Evolutionary conservation across 2,329 filamentous ascomycete species (phyloP).

Genomic region (Fusarium chaquense): DNA sequence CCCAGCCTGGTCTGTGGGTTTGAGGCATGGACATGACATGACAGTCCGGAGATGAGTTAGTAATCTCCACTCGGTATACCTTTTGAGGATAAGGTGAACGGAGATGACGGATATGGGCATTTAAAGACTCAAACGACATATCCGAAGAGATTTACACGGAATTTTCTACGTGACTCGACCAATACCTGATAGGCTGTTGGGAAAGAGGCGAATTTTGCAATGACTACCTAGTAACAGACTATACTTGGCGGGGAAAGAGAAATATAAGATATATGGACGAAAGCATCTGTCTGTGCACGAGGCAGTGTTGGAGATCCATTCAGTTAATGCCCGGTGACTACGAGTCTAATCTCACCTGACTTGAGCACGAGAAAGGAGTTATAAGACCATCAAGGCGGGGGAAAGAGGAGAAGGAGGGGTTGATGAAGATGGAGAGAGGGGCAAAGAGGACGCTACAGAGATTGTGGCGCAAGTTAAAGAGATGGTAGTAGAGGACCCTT

Average conservation of each 20-base stretch:
- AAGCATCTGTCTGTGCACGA: not conserved
- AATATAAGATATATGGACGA: not conserved
- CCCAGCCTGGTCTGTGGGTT: conserved; percentile 16
- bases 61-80: conserved; percentile 17
- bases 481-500: conserved; percentile 3
- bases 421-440: conserved; percentile 5
- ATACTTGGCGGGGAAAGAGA: not conserved
- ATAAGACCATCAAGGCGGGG: conserved; percentile 29
- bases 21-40: conserved; percentile 11
- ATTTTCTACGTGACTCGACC: conserved; percentile 3
- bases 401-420: conserved; percentile 26
- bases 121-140: not conserved
- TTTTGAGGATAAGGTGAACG: conserved; percentile 15
- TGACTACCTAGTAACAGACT: not conserved
- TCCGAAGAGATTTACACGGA: conserved; percentile 2
- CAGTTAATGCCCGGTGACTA: conserved; percentile 3
- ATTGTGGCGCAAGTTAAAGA: conserved; percentile 23
- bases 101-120: not conserved
- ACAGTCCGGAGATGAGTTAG: conserved; percentile 13
- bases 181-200: not conserved
- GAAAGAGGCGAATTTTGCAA: not conserved
- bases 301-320: not conserved
- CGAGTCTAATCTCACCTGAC: conserved; percentile 15
- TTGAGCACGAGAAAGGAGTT: conserved; percentile 22
- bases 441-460: conserved; percentile 13